Evolutionary conservation across 1,284 basidiomycete genomes (phyloP).

Genomic region (Boletus chippewaensis): DNA sequence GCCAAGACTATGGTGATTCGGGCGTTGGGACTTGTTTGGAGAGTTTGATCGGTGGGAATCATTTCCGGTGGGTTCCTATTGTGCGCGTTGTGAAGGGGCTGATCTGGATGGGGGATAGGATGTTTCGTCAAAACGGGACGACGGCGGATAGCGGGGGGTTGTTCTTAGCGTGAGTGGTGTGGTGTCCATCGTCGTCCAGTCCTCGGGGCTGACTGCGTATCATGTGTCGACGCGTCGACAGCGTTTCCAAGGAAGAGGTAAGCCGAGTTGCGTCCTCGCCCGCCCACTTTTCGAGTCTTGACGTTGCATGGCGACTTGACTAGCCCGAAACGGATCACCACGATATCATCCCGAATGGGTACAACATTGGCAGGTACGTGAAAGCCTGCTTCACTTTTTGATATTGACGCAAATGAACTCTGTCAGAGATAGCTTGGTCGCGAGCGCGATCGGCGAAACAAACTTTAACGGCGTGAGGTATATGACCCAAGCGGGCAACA

Average conservation of each 20-base stretch:
- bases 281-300: background rate
- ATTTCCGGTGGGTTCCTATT: constrained; percentile 45
- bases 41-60: constrained; percentile 58
- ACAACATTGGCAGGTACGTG: constrained; percentile 44
- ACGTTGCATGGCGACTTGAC: background rate
- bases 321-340: constrained; percentile 41
- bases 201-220: background rate
- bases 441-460: constrained; percentile 39
- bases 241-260: constrained; percentile 53
- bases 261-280: background rate
- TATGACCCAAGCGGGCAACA: constrained; percentile 38
- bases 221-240: background rate
- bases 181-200: background rate
- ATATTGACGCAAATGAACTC: background rate
- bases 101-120: constrained; percentile 29
- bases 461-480: constrained; percentile 45
- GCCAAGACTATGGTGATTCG: constrained; percentile 50
- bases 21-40: constrained; percentile 55
- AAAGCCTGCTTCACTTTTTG: background rate
- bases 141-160: constrained; percentile 50
- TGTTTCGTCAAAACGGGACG: constrained; percentile 56
- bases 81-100: background rate
- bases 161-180: constrained; percentile 52
- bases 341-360: constrained; percentile 48
- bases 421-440: constrained; percentile 40